These are phyloP conservation scores for Botrytis byssoidea DNA, from an alignment of 2,329 filamentous ascomycete genomes.

Conservation along the genomic window DNA sequence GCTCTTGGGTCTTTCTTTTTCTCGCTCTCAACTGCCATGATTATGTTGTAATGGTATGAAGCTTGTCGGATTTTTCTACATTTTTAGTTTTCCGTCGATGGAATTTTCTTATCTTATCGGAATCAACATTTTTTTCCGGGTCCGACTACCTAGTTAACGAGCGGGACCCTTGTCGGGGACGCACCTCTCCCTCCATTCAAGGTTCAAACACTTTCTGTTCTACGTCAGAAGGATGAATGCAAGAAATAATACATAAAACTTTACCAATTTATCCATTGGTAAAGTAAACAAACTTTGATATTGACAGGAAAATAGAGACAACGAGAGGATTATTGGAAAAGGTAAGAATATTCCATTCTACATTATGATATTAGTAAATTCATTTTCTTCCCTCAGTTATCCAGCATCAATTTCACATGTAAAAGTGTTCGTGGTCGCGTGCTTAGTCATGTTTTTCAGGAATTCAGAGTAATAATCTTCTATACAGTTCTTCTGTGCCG, in stretches of 20 bases:
- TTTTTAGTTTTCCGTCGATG: neutral
- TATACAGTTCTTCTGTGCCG: constrained; percentile 5
- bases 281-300: neutral
- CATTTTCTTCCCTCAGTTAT: neutral
- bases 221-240: constrained; percentile 10
- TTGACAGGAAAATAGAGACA: neutral
- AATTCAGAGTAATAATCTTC: constrained; percentile 2
- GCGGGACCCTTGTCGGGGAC: neutral
- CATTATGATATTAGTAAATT: neutral
- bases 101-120: constrained; percentile 23
- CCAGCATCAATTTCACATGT: neutral
- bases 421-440: constrained; percentile 1
- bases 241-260: neutral
- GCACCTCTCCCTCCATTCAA: neutral
- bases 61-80: neutral
- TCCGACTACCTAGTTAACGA: neutral
- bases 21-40: constrained; percentile 20
- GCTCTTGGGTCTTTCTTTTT: constrained; percentile 50
- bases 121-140: neutral
- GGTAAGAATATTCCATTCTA: neutral
- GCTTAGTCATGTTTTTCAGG: constrained; percentile 17
- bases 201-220: neutral
- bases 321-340: neutral
- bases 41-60: neutral
- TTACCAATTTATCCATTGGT: neutral